Evolutionary conservation across 805 yeast species (phyloP).

Genomic region (Metschnikowia gelsemii): DNA sequence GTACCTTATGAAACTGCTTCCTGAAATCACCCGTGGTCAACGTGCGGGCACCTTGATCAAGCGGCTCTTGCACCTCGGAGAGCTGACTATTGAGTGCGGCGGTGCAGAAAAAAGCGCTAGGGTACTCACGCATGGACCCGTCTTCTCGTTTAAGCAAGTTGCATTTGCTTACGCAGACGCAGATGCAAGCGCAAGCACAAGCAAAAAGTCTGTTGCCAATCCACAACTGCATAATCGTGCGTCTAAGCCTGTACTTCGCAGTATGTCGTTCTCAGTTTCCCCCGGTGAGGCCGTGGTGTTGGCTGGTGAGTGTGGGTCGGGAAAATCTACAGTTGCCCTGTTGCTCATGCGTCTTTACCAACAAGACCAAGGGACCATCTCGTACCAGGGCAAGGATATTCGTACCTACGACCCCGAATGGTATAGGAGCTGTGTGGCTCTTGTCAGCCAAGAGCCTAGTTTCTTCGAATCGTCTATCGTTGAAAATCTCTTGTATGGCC

Average conservation of each 20-base stretch:
- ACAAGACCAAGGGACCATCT: slow-evolving; percentile 38
- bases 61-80: slow-evolving; percentile 35
- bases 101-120: neutral
- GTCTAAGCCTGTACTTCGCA: slow-evolving; percentile 33
- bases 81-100: slow-evolving; percentile 34
- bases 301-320: slow-evolving; percentile 87
- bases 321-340: slow-evolving; percentile 76
- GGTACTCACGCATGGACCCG: slow-evolving; percentile 24
- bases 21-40: slow-evolving; percentile 78
- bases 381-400: slow-evolving; percentile 50
- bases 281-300: slow-evolving; percentile 59
- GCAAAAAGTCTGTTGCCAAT: too few relatives aligned
- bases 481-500: slow-evolving; percentile 71
- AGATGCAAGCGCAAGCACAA: too few relatives aligned
- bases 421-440: slow-evolving; percentile 54
- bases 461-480: slow-evolving; percentile 72
- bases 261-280: slow-evolving; percentile 43
- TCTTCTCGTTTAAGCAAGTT: slow-evolving; percentile 46
- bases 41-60: slow-evolving; percentile 59
- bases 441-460: slow-evolving; percentile 74
- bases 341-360: slow-evolving; percentile 56
- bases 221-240: slow-evolving; percentile 24
- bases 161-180: slow-evolving; percentile 48
- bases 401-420: slow-evolving; percentile 42
- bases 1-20: slow-evolving; percentile 60